Evolutionary conservation across 1,284 basidiomycete species (phyloP), one percentile per base, ranked within the genome.

Genomic region (Sutorius eximius): DNA sequence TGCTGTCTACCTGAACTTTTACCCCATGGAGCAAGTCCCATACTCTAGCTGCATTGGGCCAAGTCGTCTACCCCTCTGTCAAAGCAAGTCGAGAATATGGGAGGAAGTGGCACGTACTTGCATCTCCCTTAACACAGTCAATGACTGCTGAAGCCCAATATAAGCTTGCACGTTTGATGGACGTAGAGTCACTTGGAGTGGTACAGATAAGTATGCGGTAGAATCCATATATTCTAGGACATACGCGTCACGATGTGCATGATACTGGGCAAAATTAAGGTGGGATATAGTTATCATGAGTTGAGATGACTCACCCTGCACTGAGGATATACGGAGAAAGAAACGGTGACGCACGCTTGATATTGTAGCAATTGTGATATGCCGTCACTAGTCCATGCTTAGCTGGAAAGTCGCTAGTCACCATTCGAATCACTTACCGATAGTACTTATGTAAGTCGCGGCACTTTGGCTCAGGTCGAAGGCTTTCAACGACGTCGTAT

Each of bases 211-310:
- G 58, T 16, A 51, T 38, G 36, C 41, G 33, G 22, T 34, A 37
- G 16, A 34, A 42, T 18, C 18, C 9, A 7, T 29, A 20, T 22
- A 10, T 53, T 47, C 37, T 30, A 63, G 48, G 54, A 51, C 85
- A 61, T 69, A 89, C 89, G 66, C n/a, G 86, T 87, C 55, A 89
- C 75, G 38, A 90, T 82, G 64, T 93, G 90, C 86, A 93, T 91
- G 63, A 93, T 89, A 36, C 90, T 91, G 59, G 11, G 61, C 37
- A 51, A 45, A n/a, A 48, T 59, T 41, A 55, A 56, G 48, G 51
- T 53, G 42, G 22, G 51, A 50, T n/a, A 49, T 4, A 45, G 6
- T 24, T 33, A 11, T 32, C 41, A 50, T 32, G 12, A 2, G 22
- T 45, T 18, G 20, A 51, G 43, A 41, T 24, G 16, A 75, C 86